Percentiles rank a stretch among this genome's conserved stretches.
These are phyloP conservation scores for Coemansia sp. DNA, from an alignment of 192 early-diverging fungal species.

Conservation along the genomic window DNA sequence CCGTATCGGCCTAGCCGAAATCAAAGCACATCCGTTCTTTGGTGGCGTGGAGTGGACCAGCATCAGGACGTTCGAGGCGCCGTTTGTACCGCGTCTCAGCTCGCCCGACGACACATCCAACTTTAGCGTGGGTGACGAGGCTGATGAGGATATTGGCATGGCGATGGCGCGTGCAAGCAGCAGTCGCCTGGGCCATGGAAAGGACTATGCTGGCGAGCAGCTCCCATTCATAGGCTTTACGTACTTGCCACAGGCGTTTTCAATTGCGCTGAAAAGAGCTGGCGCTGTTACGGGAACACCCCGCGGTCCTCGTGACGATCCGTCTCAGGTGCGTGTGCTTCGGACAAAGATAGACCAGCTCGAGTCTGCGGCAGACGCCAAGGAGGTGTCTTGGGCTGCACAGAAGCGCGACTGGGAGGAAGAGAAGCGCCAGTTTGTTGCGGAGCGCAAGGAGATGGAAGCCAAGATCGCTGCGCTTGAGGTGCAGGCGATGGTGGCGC, in stretches of 20 bases:
- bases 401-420: constrained; percentile 36
- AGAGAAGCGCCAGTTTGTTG: constrained; percentile 18
- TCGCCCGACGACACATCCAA: constrained; percentile 87
- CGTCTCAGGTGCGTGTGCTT: constrained; percentile 23
- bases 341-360: constrained; percentile 32
- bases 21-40: constrained; percentile 71
- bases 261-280: background rate
- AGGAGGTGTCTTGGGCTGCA: constrained; percentile 10
- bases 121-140: constrained; percentile 81
- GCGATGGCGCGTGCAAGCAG: constrained; percentile 54
- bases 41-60: constrained; percentile 62
- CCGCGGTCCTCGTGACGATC: constrained; percentile 41
- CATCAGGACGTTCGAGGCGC: constrained; percentile 62
- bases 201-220: constrained; percentile 73
- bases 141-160: constrained; percentile 55
- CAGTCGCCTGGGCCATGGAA: constrained; percentile 50
- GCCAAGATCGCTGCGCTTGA: constrained; percentile 20
- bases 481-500: constrained; percentile 17
- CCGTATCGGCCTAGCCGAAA: constrained; percentile 68
- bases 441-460: constrained; percentile 27
- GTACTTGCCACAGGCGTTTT: constrained; percentile 49
- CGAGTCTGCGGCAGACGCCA: constrained; percentile 17
- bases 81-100: constrained; percentile 85
- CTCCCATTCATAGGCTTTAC: constrained; percentile 89
- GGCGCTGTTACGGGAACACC: constrained; percentile 11